Evolutionary conservation across 2,329 filamentous ascomycete genomes (phyloP), one percentile per base, ranked within the genome.

Genomic region (Colletotrichum tofieldiae): DNA sequence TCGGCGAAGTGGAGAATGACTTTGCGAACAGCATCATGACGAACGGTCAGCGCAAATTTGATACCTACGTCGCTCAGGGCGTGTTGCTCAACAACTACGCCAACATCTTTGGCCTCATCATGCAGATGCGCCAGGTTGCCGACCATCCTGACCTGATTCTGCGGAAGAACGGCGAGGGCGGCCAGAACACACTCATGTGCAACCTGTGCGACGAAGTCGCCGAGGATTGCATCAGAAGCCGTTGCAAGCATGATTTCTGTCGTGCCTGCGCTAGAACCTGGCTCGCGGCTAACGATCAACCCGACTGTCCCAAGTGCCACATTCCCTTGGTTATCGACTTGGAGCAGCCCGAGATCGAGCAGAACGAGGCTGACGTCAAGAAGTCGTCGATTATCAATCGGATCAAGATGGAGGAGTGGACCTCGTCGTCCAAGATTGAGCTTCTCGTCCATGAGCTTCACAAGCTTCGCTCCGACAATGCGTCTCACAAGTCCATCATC

Each of bases 381-480:
- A 98, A 98, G 84, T 95, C 92, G 18, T 98, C 95, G 1, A 99
- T 99, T 81, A 97, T 98, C 86, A 98, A 98, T 81, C 93, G 96
- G 67, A 98, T 99, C 84, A 94, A 96, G 83, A 98, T 98, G 95
- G 94, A 97, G 81, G 94, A 98, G 78, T 99, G 96, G 96, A 98
- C 95, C 0, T 98, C 94, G 0, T 98, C 95, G 1, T 98, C 95
- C 74, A 99, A 99, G 85, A 99, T 99, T 76, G 96, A 99, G 84
- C 92, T 97, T 81, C 90, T 99, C 7, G 93, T 98, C 12, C 97
- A 98, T 79, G 95, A 98, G 79, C 89, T 99, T 2, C 96, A 97
- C 86, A 93, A 94, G 81, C 89, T 98, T 49, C 92, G 96, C 70
- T 97, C 93, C 70, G 94, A 97, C 84, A 98, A 97, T 81, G 92